A percentile compares a stretch with the other conserved stretches of the same genome.
Evolutionary conservation across 352 stramenopile genomes (phyloP).

Genomic region (Thalassiosira hispida): DNA sequence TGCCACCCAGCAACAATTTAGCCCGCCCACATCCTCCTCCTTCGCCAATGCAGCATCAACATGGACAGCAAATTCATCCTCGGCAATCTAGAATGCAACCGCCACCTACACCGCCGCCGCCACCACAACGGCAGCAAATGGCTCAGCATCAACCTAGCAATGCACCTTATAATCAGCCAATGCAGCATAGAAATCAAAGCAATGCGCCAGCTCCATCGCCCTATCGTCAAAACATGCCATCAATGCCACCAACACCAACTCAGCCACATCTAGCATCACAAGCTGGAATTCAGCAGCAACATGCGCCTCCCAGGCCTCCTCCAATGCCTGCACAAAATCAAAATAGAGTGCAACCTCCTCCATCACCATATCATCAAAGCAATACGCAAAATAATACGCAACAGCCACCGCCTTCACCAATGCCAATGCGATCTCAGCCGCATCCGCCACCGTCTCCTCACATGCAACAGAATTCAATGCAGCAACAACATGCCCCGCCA

Average conservation of each 20-base stretch:
- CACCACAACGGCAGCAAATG: slow-evolving; percentile 7
- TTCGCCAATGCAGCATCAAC: slow-evolving; percentile 17
- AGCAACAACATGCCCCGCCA: background rate
- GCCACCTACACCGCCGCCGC: background rate
- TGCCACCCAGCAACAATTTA: background rate
- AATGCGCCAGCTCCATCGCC: slow-evolving; percentile 1
- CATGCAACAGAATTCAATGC: background rate
- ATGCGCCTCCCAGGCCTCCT: too few relatives aligned
- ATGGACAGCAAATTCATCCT: slow-evolving; percentile 13
- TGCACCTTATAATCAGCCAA: slow-evolving; percentile 25
- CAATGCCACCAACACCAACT: too few relatives aligned
- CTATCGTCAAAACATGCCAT: background rate
- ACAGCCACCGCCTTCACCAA: background rate
- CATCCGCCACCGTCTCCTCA: background rate
- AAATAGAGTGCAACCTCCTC: slow-evolving; percentile 2
- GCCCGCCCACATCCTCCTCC: slow-evolving; percentile 11
- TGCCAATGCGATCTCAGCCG: slow-evolving; percentile 2
- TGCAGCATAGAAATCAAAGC: background rate
- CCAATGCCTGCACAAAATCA: too few relatives aligned
- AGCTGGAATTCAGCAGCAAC: too few relatives aligned
- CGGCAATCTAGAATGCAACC: background rate
- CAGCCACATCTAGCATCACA: too few relatives aligned
- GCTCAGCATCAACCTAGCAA: too few relatives aligned
- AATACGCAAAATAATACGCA: background rate
- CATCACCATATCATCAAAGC: background rate